Evolutionary conservation across 2,329 filamentous ascomycete species (phyloP), one percentile per base, ranked within the genome.

Genomic region (Fusarium secorum): DNA sequence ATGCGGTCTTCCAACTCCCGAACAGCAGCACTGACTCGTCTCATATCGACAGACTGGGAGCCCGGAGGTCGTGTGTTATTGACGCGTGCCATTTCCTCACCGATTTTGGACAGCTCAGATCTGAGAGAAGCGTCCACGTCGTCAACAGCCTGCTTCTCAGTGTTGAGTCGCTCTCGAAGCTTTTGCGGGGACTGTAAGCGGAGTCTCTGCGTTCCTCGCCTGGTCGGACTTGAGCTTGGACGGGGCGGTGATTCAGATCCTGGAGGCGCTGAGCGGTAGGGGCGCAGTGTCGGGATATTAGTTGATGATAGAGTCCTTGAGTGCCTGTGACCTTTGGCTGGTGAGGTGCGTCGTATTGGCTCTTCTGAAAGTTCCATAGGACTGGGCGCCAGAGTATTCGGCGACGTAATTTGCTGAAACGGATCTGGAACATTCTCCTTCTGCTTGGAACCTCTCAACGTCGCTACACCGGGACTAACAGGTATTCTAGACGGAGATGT

Each of bases 161-260:
- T 90, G 75, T 95, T 91, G 1, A 98, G 85, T 36, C 95, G 91
- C 81, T 98, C 95, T 22, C 95, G 92, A 24, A 95, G 84, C 78
- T 92, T 95, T 74, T 92, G 91, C 1, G 90, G 86, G 18, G 88
- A 91, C 68, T 93, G 90, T 15, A 93, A 85, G 15, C 91, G 89
- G 36, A 93, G 83, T 72, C 89, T 91, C 54, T 81, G 81, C 15
- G 78, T 79, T 68, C 77, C 60, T 52, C 68, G 69, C 71, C 81
- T 64, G 75, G 82, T 44, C 11, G 79, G 78, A 42, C 78, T 79
- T 35, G 61, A 64, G 33, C 59, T 61, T 26, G 69, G 66, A 13
- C 66, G 72, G 15, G 72, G 65, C 2, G 72, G 63, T 3, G 76
- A 74, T 26, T 81, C 77, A 4, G 64, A 57, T 2, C 70, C 75